Evolutionary conservation across 257 asterid genomes (phyloP), one percentile per base, ranked within the genome.

Genomic region (Cordia subcordata): DNA sequence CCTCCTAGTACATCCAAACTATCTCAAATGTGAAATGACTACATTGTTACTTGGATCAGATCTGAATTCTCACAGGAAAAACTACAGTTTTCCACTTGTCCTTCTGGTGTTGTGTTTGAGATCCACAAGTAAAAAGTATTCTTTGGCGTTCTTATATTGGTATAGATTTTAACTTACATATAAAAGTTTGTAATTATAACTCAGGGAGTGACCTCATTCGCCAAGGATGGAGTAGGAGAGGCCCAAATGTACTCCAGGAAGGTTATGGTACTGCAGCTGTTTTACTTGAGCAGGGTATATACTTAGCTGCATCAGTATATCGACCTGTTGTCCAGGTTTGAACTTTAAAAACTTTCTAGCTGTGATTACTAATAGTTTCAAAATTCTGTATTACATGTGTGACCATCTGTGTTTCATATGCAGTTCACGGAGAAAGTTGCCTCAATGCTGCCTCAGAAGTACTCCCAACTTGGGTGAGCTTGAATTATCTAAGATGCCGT

Each of bases 251-350:
- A n/a, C 80, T 75, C 62, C 94, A 93, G 75, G 99, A 93, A 80
- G 99, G 99, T 75, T 93, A 89, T 80, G 99, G 99, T 47, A 80
- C 96, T 65, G 89, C 94, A 65, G 79, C 84, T 61, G 83, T 89
- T 69, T 78, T 93, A 73, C 95, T 96, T 33, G 99, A 93, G 81
- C 99, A 85, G 78, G 99, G 99, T 61, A 83, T 93, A 64, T 93
- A 93, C 77, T 73, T 93, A 72, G 94, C 96, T 38, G 96, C 99
- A 76, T 89, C 99, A 42, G 79, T 93, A 49, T 93, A 89, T 71
- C 84, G 99, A 63, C 99, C 99, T 52, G 96, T 89, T 68, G 83
- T 81, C 65, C 96, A 93, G 99, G 99, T 93, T 73, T 61, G 72
- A 57, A 53, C 60, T 62, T 20, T 14, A n/a, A 35, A 15, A 45